Evolutionary conservation across 441 rosid species (phyloP).

Genomic region (Manihot esculenta): DNA sequence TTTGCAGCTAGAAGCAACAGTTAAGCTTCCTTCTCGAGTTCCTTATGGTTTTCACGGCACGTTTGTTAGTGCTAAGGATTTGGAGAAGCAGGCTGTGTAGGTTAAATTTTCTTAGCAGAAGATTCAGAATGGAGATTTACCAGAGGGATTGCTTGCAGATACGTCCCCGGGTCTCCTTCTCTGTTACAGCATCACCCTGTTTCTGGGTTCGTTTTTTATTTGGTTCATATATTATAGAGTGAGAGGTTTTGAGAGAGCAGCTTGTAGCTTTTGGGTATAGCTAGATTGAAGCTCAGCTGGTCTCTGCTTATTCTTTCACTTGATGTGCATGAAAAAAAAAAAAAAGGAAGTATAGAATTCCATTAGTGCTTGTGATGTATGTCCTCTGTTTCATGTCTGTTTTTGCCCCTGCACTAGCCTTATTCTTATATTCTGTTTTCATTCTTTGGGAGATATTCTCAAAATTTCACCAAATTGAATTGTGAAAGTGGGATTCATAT

Average conservation of each 20-base stretch:
- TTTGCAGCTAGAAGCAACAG: conserved; percentile 55
- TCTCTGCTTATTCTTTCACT: conserved; percentile 15
- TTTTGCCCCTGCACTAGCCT: background rate
- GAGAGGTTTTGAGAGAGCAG: conserved; percentile 37
- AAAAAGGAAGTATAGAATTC: too few relatives aligned
- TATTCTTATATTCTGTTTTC: background rate
- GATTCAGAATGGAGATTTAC: conserved; percentile 21
- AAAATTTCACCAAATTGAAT: background rate
- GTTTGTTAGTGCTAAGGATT: conserved; percentile 49
- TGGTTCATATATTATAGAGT: conserved; percentile 6
- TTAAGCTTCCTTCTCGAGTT: conserved; percentile 77
- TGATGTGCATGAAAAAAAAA: background rate
- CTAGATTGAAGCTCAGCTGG: conserved; percentile 62
- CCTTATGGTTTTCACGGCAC: conserved; percentile 95
- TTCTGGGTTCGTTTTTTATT: conserved; percentile 9
- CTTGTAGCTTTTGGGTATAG: conserved; percentile 58
- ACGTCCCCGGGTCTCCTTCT: conserved; percentile 44
- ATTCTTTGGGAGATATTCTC: too few relatives aligned
- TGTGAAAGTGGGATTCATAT: background rate
- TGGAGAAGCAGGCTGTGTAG: conserved; percentile 40
- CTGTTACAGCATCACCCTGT: conserved; percentile 14
- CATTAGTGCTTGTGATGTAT: conserved; percentile 1
- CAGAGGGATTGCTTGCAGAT: conserved; percentile 42
- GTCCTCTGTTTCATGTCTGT: background rate
- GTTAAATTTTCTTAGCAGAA: background rate